Percentiles rank a stretch among this genome's conserved stretches.
Conservation (phyloP, 202 grass and related monocot species). For the Carex arenaria region DNA sequence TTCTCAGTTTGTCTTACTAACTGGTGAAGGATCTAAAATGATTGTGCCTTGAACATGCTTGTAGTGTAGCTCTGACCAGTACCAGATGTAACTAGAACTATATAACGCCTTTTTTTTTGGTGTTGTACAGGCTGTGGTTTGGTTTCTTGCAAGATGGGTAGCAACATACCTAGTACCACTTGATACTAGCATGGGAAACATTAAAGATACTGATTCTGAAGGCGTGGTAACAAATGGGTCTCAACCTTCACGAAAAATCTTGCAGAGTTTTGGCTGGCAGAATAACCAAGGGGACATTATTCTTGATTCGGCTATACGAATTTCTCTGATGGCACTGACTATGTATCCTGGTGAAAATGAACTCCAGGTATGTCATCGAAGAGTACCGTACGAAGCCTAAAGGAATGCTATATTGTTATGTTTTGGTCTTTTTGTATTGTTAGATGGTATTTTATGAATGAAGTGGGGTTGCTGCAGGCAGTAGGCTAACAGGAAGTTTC, state of each 20-base stretch:
- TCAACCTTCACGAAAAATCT: conserved; percentile 70
- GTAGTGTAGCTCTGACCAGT: background rate
- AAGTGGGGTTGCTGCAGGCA: background rate
- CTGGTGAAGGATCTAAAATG: background rate
- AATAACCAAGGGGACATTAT: conserved; percentile 81
- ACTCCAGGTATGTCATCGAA: conserved; percentile 60
- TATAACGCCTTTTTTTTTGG: conserved; percentile 37
- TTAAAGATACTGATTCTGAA: conserved; percentile 45
- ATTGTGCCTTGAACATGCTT: background rate
- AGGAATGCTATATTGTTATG: background rate
- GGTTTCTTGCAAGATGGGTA: conserved; percentile 95
- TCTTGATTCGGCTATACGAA: conserved; percentile 83
- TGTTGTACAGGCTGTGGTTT: conserved; percentile 69
- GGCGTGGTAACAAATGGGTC: conserved; percentile 30
- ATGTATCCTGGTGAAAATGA: conserved; percentile 89
- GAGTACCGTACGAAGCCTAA: background rate
- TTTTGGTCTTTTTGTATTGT: background rate
- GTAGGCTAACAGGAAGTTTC: background rate
- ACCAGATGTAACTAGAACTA: conserved; percentile 9
- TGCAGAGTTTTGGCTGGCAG: conserved; percentile 85
- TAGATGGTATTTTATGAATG: background rate
- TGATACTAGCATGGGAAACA: conserved; percentile 56
- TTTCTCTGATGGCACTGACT: conserved; percentile 72
- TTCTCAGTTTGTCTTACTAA: background rate
- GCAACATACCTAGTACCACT: conserved; percentile 92